Evolutionary conservation across 768 basidiomycete genomes (phyloP).

Genomic region (Suillus variegatus): DNA sequence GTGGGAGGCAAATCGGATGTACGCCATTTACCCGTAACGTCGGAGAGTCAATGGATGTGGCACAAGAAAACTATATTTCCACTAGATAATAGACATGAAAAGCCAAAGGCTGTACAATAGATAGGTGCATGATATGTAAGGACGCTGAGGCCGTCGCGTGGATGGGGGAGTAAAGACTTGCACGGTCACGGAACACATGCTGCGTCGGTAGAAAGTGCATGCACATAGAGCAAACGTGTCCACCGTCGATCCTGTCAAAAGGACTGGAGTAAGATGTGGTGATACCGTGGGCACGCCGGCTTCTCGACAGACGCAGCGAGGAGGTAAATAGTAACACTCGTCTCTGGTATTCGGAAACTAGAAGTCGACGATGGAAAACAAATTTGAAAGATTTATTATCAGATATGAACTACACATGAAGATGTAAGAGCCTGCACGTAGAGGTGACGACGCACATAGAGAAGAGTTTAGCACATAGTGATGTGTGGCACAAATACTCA

Average conservation of each 20-base stretch:
- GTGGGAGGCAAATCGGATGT: constrained; percentile 21
- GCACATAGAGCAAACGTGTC: not conserved
- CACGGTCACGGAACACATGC: not conserved
- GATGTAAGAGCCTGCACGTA: not conserved
- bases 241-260: not conserved
- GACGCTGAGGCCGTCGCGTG: not conserved
- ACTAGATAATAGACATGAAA: constrained; percentile 34
- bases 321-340: too few species aligned
- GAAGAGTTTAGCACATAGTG: not conserved
- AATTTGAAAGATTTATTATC: not conserved
- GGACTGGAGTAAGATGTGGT: not conserved
- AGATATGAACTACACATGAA: not conserved
- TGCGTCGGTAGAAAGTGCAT: not conserved
- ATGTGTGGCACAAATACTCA: not conserved
- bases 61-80: constrained; percentile 41
- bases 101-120: constrained; percentile 23
- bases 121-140: constrained; percentile 10
- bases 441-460: constrained; percentile 1
- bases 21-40: constrained; percentile 39
- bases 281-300: too few species aligned
- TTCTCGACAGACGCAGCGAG: not conserved
- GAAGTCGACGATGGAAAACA: not conserved
- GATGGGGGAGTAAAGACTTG: constrained; percentile 1
- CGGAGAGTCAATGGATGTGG: constrained; percentile 59
- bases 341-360: not conserved